phyloP scores from a whole-genome alignment of 306 rosid species.

The Corylus avellana region DNA sequence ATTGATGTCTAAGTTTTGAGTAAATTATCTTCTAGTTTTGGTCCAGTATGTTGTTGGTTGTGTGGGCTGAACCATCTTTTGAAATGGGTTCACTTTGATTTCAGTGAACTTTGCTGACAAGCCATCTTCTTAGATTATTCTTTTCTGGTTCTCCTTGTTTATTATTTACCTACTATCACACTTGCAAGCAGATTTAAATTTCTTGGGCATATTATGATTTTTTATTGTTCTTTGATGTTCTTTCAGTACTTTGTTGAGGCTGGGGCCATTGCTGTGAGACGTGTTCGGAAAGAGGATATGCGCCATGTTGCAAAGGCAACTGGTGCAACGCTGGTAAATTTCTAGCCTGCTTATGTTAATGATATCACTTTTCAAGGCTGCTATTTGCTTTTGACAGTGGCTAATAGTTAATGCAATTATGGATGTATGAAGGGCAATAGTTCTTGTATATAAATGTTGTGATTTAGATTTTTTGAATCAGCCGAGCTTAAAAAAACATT shows the following conservation, averaged over 20 bases:
- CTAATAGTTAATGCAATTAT: not conserved
- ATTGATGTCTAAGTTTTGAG: not conserved
- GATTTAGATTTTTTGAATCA: not conserved
- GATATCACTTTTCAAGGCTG: not conserved
- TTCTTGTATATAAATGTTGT: not conserved
- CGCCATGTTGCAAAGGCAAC: conserved; percentile 99
- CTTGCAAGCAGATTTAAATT: not conserved
- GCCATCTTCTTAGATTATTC: not conserved
- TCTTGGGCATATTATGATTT: not conserved
- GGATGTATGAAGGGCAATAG: not conserved
- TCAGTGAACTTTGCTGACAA: not conserved
- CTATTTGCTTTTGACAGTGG: not conserved
- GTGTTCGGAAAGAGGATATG: conserved; percentile 94
- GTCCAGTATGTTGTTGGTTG: not conserved
- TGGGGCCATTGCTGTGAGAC: conserved; percentile 95
- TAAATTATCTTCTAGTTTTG: not conserved
- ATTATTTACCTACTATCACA: not conserved
- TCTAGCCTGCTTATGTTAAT: conserved; percentile 4
- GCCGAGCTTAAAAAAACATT: not conserved
- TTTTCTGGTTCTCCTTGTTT: too few relatives aligned
- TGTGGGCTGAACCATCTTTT: not conserved
- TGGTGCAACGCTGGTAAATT: conserved; percentile 86
- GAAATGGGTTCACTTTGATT: not conserved
- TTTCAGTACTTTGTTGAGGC: conserved; percentile 96
- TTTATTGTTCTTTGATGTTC: conserved; percentile 20